Evolutionary conservation across 345 rosid species (phyloP), one percentile per base, ranked within the genome.

Genomic region (Ricinus communis): DNA sequence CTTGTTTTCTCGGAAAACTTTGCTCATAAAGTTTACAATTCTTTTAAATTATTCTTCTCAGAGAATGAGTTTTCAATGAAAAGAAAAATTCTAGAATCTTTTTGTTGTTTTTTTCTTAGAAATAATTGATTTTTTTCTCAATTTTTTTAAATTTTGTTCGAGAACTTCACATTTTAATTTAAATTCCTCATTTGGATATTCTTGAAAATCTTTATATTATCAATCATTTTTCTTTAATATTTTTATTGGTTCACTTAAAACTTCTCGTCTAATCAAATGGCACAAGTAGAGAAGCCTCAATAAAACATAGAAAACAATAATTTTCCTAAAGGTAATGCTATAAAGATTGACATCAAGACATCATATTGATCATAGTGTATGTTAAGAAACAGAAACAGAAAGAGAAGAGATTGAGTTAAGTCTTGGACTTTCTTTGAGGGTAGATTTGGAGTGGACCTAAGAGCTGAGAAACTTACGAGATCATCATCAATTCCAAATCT

Each of bases 341-440:
- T 79, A 74, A n/a, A 84, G 84, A 45, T 67, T 80, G 71, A 78
- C 79, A 66, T 69, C 82, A 55, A 72, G 62, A 56, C 73, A 70
- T 70, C 78, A 63, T 72, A 74, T 64, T 53, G 62, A 27, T 25
- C 58, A 45, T 74, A 73, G 46, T 27, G 40, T 49, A 16, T 41
- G 27, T 50, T 67, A 71, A 47, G 69, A 59, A 18, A 6, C 53
- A 21, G 78, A 78, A 61, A 56, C 71, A 38, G 87, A 53, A 66
- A 57, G 40, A 67, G 79, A 83, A 28, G 91, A 85, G 62, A 65
- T 87, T 46, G 95, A 90, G 90, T 79, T 93, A 12, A 89, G 87
- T 73, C 79, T 90, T 64, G 93, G 98, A 31, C 86, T 89, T 5
- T 93, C 96, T 30, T 70, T 88, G 58, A 89, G 87, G 98, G 98